phyloP scores from a whole-genome alignment of 2,329 filamentous ascomycete species.

The Trichoderma breve region DNA sequence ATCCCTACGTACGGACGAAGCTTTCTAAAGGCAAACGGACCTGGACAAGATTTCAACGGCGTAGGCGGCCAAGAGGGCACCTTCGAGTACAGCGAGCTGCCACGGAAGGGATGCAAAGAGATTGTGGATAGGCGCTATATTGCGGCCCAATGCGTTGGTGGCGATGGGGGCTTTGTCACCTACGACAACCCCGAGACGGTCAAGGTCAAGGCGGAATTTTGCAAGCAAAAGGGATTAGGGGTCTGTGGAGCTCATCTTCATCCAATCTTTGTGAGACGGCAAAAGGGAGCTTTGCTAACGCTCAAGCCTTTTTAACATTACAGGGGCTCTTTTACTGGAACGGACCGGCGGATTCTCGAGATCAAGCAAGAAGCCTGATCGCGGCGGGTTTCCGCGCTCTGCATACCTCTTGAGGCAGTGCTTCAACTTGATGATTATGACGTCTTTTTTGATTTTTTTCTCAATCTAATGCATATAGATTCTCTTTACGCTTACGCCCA shows the following conservation, averaged over 20 bases:
- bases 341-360: conserved; percentile 66
- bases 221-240: conserved; percentile 67
- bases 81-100: conserved; percentile 72
- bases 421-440: background rate
- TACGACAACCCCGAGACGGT: conserved; percentile 80
- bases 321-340: conserved; percentile 81
- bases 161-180: conserved; percentile 72
- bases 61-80: conserved; percentile 63
- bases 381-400: conserved; percentile 56
- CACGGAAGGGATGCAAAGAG: conserved; percentile 60
- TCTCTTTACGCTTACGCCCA: conserved; percentile 9
- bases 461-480: background rate
- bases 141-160: conserved; percentile 70
- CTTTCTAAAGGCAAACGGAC: conserved; percentile 63
- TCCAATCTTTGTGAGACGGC: background rate
- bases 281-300: conserved; percentile 4
- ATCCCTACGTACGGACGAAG: conserved; percentile 74
- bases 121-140: conserved; percentile 64
- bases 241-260: conserved; percentile 39
- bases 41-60: conserved; percentile 60
- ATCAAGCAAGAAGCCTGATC: conserved; percentile 57
- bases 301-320: conserved; percentile 12
- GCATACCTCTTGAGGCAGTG: conserved; percentile 29
- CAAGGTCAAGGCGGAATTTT: conserved; percentile 70
- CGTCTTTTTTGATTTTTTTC: background rate